A percentile compares a stretch with the other conserved stretches of the same genome.
Evolutionary conservation across 164 flowering plant species (phyloP).

Genomic region (Magnolia changhungtana): DNA sequence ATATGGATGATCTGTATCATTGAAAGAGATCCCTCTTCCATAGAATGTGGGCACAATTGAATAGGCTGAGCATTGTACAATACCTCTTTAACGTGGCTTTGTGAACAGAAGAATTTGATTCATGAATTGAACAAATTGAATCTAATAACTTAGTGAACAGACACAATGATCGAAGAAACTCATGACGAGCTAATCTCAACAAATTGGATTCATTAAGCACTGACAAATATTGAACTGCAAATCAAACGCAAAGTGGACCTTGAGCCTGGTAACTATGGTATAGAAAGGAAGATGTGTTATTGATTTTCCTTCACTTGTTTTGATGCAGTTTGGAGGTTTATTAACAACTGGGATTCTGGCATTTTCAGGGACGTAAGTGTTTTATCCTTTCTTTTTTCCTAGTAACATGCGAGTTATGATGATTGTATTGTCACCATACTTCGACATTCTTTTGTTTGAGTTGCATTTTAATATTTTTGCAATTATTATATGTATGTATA

Average conservation of each 20-base stretch:
- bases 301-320: constrained; percentile 14
- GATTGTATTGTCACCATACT: not conserved
- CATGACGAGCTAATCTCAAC: not conserved
- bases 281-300: not conserved
- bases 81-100: not conserved
- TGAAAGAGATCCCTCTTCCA: not conserved
- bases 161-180: not conserved
- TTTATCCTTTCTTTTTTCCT: not conserved
- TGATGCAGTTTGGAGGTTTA: constrained; percentile 81
- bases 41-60: not conserved
- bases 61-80: not conserved
- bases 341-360: constrained; percentile 80
- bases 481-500: too few relatives aligned
- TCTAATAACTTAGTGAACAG: not conserved
- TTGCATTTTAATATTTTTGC: not conserved
- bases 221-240: not conserved
- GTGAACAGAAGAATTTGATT: not conserved
- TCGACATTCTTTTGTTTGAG: not conserved
- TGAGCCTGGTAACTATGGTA: not conserved
- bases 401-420: not conserved
- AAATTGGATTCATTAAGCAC: not conserved
- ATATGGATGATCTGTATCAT: not conserved
- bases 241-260: not conserved
- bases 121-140: not conserved
- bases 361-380: constrained; percentile 92